Conservation (phyloP, 2,329 filamentous ascomycete species). For the Plenodomus tracheiphilus region DNA sequence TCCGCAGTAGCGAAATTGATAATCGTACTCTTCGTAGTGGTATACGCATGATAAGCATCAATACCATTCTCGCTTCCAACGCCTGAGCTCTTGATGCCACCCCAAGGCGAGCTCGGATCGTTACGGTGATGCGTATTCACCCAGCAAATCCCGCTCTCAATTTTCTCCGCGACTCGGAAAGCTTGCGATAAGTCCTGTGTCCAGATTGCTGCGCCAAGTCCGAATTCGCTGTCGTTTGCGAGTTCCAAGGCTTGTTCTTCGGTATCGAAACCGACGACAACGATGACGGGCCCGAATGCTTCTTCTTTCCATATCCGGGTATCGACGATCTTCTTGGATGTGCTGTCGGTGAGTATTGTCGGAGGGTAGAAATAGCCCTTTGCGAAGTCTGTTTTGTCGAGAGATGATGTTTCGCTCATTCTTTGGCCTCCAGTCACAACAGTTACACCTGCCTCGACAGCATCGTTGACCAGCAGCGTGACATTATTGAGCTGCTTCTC, state of each 20-base stretch:
- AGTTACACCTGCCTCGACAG: conserved; percentile 42
- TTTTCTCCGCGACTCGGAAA: conserved; percentile 51
- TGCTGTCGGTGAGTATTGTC: conserved; percentile 45
- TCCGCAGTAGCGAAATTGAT: conserved; percentile 67
- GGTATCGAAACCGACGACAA: conserved; percentile 51
- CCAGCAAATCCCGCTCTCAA: conserved; percentile 55
- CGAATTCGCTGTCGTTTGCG: conserved; percentile 57
- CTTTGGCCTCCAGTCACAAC: conserved; percentile 55
- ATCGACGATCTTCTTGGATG: conserved; percentile 36
- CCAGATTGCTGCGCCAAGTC: conserved; percentile 56
- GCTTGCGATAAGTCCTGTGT: conserved; percentile 55
- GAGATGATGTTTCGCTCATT: conserved; percentile 51
- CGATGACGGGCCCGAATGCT: conserved; percentile 58
- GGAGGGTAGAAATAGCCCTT: conserved; percentile 56
- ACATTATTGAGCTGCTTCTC: conserved; percentile 51
- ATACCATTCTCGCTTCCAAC: conserved; percentile 74
- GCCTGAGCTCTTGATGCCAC: conserved; percentile 64
- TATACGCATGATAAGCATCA: conserved; percentile 53
- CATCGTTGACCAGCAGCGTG: conserved; percentile 41
- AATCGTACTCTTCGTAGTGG: conserved; percentile 65
- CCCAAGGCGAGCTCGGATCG: conserved; percentile 73
- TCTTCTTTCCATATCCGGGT: conserved; percentile 51
- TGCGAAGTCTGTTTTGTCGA: conserved; percentile 58
- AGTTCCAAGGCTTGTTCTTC: conserved; percentile 53
- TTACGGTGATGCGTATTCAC: conserved; percentile 67